Evolutionary conservation across 768 basidiomycete species (phyloP).

Genomic region (Mycena haematopus): DNA sequence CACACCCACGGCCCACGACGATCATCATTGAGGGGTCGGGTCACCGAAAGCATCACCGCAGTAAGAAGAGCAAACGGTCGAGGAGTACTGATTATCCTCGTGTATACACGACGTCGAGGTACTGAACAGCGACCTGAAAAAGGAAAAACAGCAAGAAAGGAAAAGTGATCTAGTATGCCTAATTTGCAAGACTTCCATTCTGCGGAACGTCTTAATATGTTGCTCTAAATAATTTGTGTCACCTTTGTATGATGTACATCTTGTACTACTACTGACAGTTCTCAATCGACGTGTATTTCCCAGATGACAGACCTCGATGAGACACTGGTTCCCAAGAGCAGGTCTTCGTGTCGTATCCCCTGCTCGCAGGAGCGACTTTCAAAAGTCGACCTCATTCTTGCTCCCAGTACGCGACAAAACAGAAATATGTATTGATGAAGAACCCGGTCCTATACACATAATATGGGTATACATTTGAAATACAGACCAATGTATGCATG

Average conservation of each 20-base stretch:
- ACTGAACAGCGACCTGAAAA: not conserved
- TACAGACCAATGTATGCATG: not conserved
- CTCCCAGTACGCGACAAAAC: not conserved
- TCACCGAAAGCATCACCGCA: conserved; percentile 40
- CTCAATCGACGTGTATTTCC: not conserved
- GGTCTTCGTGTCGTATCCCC: no score
- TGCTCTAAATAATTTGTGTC: not conserved
- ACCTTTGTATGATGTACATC: not conserved
- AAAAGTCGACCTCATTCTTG: no score
- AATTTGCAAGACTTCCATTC: not conserved
- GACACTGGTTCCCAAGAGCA: no score
- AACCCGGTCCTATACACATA: not conserved
- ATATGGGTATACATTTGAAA: conserved; percentile 1
- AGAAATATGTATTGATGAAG: not conserved
- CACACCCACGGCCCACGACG: conserved; percentile 31
- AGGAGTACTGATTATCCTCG: conserved; percentile 35
- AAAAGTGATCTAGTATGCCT: conserved; percentile 1
- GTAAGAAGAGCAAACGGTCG: conserved; percentile 36
- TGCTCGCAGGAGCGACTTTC: no score
- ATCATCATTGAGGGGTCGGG: conserved; percentile 37
- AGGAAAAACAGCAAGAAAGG: not conserved
- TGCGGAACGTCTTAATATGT: not conserved
- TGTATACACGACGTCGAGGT: conserved; percentile 5
- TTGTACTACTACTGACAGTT: not conserved
- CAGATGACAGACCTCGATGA: not conserved